Percentiles rank a stretch among this genome's conserved stretches.
These are phyloP conservation scores for Ceratocystis cubensis DNA, from an alignment of 2,329 filamentous ascomycete species.

Conservation along the genomic window DNA sequence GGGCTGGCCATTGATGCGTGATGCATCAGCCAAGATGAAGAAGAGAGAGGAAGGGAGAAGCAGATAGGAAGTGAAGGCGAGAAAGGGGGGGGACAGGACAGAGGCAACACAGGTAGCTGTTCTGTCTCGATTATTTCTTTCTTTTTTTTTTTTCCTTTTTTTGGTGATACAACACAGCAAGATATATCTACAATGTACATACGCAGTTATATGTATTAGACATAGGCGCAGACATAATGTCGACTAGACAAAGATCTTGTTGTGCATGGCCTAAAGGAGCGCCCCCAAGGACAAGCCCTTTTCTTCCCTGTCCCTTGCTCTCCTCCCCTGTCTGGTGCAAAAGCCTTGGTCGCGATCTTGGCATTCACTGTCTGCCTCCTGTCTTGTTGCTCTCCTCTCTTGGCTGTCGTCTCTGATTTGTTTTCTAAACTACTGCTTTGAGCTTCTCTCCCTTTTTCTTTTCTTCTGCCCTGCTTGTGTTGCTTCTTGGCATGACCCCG, in stretches of 20 bases:
- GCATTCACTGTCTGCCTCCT: neutral
- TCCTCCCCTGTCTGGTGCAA: neutral
- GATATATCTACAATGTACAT: too few relatives aligned
- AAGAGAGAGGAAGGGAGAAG: neutral
- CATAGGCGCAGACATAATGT: too few relatives aligned
- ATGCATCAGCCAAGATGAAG: slow-evolving; percentile 17
- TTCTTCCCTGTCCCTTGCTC: neutral
- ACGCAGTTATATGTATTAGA: too few relatives aligned
- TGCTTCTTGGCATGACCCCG: too few relatives aligned
- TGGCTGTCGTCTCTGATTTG: neutral
- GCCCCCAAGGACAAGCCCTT: neutral
- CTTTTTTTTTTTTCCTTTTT: neutral
- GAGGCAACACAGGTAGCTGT: neutral
- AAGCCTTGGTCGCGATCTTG: neutral
- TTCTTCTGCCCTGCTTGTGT: neutral
- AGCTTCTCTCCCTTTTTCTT: neutral
- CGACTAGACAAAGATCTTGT: too few relatives aligned
- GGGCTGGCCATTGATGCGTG: slow-evolving; percentile 16
- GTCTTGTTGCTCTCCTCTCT: neutral
- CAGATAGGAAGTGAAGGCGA: neutral
- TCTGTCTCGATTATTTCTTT: neutral
- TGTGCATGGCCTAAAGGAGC: too few relatives aligned
- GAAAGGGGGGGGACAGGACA: neutral
- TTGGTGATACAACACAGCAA: neutral
- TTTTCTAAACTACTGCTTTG: neutral